A percentile compares a stretch with the other conserved stretches of the same genome.
Conservation (phyloP, 2,329 filamentous ascomycete species). For the Akanthomyces muscarius region DNA sequence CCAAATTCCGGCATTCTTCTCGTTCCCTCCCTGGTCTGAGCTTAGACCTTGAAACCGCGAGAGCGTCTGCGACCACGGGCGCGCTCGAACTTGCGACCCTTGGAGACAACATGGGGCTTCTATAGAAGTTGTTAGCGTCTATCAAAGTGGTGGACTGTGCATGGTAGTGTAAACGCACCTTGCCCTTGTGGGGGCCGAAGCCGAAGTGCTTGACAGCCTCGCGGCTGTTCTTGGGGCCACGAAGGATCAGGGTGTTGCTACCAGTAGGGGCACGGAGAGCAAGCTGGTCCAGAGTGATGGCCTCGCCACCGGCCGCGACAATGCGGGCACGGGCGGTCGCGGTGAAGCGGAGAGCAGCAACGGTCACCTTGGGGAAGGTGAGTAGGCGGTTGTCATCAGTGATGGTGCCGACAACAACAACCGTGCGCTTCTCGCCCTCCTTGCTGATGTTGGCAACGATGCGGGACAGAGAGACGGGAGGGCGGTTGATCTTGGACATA, state of each 20-base stretch:
- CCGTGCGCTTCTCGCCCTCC: slow-evolving; percentile 71
- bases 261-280: slow-evolving; percentile 93
- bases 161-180: slow-evolving; percentile 56
- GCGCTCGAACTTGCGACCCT: slow-evolving; percentile 99
- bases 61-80: slow-evolving; percentile 98
- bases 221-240: slow-evolving; percentile 95
- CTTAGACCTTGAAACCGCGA: slow-evolving; percentile 99
- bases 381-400: slow-evolving; percentile 97
- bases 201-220: slow-evolving; percentile 99
- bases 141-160: not conserved
- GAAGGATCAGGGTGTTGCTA: slow-evolving; percentile 93
- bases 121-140: slow-evolving; percentile 41
- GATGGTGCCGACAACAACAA: slow-evolving; percentile 91
- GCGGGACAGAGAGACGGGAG: slow-evolving; percentile 89
- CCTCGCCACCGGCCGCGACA: slow-evolving; percentile 87
- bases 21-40: not conserved
- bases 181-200: slow-evolving; percentile 95
- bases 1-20: not conserved
- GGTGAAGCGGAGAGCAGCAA: slow-evolving; percentile 96
- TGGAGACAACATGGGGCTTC: slow-evolving; percentile 97
- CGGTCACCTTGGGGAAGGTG: slow-evolving; percentile 83
- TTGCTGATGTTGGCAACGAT: slow-evolving; percentile 69
- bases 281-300: slow-evolving; percentile 94
- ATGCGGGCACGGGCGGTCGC: slow-evolving; percentile 93
- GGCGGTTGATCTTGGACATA: slow-evolving; percentile 98